These are phyloP conservation scores for Lanmaoa pseudosensibilis DNA, from an alignment of 768 basidiomycete species.

Conservation along the genomic window DNA sequence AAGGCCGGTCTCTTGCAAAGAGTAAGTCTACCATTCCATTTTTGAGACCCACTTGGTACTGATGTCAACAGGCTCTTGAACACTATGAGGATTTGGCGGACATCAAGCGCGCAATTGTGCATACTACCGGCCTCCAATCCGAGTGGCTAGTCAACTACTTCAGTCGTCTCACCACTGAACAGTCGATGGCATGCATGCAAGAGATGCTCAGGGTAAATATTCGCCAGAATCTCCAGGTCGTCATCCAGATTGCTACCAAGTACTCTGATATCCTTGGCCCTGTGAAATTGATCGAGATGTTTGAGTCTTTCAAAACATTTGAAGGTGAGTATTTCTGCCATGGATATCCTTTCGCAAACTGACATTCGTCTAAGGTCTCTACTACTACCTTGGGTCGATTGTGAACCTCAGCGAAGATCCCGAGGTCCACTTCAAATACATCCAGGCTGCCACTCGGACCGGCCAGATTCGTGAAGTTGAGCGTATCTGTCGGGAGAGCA, in stretches of 20 bases:
- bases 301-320: conserved; percentile 95
- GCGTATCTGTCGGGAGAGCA: conserved; percentile 96
- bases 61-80: conserved; percentile 79
- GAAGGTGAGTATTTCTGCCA: conserved; percentile 57
- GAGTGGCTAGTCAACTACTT: conserved; percentile 99
- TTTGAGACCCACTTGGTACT: not conserved
- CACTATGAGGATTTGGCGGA: conserved; percentile 98
- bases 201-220: conserved; percentile 98
- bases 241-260: conserved; percentile 97
- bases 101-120: conserved; percentile 97
- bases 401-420: conserved; percentile 96
- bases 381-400: conserved; percentile 97
- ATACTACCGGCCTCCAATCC: conserved; percentile 77
- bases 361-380: conserved; percentile 58
- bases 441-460: conserved; percentile 96
- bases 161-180: conserved; percentile 93
- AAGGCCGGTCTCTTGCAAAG: conserved; percentile 95
- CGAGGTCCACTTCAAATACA: conserved; percentile 99
- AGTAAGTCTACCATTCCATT: conserved; percentile 45
- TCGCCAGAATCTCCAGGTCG: conserved; percentile 94
- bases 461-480: conserved; percentile 99
- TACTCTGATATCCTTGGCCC: conserved; percentile 98
- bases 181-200: conserved; percentile 93
- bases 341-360: not conserved
- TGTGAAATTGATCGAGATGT: conserved; percentile 97